Percentiles rank a stretch among this genome's conserved stretches.
Evolutionary conservation across 208 protist genomes (phyloP).

Genomic region (Endotrypanum monterogeii): DNA sequence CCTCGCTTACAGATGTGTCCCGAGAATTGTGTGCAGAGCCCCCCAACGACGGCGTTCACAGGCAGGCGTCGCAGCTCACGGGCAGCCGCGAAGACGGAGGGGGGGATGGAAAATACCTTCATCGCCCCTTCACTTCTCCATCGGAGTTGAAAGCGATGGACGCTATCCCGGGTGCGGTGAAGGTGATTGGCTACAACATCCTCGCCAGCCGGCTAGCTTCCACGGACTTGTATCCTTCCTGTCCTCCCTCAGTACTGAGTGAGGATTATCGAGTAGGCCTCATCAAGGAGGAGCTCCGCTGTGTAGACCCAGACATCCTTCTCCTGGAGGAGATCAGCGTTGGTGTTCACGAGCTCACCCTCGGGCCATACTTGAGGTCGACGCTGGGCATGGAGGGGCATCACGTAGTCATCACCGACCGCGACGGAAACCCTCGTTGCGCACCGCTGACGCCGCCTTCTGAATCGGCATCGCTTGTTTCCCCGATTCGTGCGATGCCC

Average conservation of each 20-base stretch:
- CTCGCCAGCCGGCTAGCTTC: conserved; percentile 69
- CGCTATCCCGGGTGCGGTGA: conserved; percentile 34
- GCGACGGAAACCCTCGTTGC: conserved; percentile 47
- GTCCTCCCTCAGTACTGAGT: conserved; percentile 56
- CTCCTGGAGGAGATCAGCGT: conserved; percentile 81
- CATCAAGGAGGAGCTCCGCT: conserved; percentile 60
- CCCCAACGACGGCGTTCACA: background rate
- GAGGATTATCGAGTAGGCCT: conserved; percentile 77
- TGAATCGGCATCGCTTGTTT: background rate
- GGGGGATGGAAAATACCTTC: background rate
- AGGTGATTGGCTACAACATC: conserved; percentile 84
- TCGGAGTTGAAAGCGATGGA: conserved; percentile 9
- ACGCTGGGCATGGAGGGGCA: conserved; percentile 57
- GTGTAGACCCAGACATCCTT: conserved; percentile 62
- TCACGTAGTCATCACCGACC: conserved; percentile 76
- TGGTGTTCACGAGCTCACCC: conserved; percentile 48
- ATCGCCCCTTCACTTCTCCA: background rate
- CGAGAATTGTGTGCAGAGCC: background rate
- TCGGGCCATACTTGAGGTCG: conserved; percentile 58
- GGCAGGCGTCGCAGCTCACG: background rate
- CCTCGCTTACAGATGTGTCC: background rate
- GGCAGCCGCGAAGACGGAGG: background rate
- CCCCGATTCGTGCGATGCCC: background rate
- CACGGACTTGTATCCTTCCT: conserved; percentile 75
- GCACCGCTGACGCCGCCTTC: conserved; percentile 9